Evolutionary conservation across 2,329 filamentous ascomycete genomes (phyloP).

Genomic region (Byssochlamys sp.): DNA sequence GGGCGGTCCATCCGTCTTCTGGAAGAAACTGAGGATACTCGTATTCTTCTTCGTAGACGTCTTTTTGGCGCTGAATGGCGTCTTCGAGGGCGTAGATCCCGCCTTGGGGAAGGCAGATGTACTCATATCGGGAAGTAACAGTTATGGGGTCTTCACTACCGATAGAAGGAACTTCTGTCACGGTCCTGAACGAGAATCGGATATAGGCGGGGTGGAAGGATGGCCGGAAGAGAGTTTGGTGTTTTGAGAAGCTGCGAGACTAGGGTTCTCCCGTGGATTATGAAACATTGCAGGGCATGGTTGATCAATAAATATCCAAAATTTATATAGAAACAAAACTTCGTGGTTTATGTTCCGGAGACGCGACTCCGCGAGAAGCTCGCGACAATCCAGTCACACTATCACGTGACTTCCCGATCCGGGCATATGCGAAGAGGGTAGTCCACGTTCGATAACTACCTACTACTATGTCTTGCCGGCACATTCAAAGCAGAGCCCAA

Average conservation of each 20-base stretch:
- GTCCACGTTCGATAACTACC: too few species aligned
- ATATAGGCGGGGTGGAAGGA: conserved; percentile 1
- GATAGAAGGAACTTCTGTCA: neutral
- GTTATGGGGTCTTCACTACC: neutral
- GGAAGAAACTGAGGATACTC: conserved; percentile 66
- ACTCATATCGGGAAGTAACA: neutral
- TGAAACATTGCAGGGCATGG: conserved; percentile 2
- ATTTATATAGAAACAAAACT: conserved; percentile 8
- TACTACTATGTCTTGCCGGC: too few species aligned
- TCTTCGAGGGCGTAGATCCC: neutral
- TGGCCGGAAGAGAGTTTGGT: conserved; percentile 1
- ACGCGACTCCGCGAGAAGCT: neutral
- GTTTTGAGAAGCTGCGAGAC: neutral
- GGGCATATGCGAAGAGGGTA: neutral
- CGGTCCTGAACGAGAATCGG: neutral
- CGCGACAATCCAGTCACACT: neutral
- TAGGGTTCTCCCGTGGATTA: conserved; percentile 2
- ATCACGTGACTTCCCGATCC: neutral
- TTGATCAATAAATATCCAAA: conserved; percentile 2
- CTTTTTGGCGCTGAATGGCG: conserved; percentile 6
- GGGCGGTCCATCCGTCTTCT: conserved; percentile 51
- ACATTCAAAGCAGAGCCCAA: too few species aligned
- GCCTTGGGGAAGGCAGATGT: neutral
- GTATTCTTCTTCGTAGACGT: conserved; percentile 39
- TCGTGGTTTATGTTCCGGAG: conserved; percentile 2